Evolutionary conservation across 2,329 filamentous ascomycete species (phyloP), one percentile per base, ranked within the genome.

Genomic region (Remersonia thermophila): DNA sequence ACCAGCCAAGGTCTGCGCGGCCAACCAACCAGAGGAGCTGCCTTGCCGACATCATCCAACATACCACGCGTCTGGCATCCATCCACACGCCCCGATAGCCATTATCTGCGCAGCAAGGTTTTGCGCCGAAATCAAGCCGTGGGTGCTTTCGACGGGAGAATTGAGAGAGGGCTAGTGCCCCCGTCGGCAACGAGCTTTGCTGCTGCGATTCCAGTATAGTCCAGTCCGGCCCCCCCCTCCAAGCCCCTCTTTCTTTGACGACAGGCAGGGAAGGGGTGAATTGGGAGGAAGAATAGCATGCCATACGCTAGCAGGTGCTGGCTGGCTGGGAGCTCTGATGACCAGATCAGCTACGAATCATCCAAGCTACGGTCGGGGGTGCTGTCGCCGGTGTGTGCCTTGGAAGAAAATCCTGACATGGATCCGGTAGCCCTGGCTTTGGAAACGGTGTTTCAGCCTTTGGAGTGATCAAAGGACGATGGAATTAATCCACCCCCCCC

Each of bases 391-490:
- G 41, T 38, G 40, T 43, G 43, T 44, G 45, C 42, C 40, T 33
- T 50, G 46, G 45, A 47, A 47, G 44, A 40, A 42, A 33, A 36
- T 46, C 36, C 45, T 42, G 39, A 40, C 41, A 40, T 45, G 43
- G 40, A 48, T 51, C 50, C 49, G 47, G 41, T 42, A 39, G 48
- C 39, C 41, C 46, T 45, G 32, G 43, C 43, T 40, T 41, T 48
- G 43, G 47, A 44, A 46, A 47, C 40, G 40, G 47, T 46, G 51
- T 51, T 53, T 53, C 51, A 52, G 50, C 43, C 48, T 50, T 49
- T 50, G 46, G 44, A n/a, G 44, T 51, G 50, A 39, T 49, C 47
- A 50, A 49, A 51, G 51, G 51, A 50, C 51, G 50, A 53, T 23
- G 20, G 20, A 52, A 49, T 51, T 39, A 33, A 39, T 44, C 44